Percentiles rank a stretch among this genome's conserved stretches.
phyloP scores from a whole-genome alignment of 139 green algal genomes.

The Tetraselmis chui region DNA sequence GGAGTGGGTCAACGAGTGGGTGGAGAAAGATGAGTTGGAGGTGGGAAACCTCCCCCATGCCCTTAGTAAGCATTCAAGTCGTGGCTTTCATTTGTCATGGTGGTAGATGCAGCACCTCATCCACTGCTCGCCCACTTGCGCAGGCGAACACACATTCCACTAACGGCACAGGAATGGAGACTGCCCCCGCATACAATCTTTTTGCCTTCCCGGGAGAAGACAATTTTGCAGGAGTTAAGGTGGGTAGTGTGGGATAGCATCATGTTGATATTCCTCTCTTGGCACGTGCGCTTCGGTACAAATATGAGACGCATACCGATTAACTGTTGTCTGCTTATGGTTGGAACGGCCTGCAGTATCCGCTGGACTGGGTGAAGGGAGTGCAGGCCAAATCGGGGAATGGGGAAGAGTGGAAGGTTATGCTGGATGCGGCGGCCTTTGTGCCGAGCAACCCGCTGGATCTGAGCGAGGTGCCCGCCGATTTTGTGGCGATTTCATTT shows the following conservation, averaged over 20 bases:
- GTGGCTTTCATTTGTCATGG: too few relatives aligned
- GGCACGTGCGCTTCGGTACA: too few relatives aligned
- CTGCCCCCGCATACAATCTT: slow-evolving; percentile 31
- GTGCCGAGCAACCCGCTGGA: slow-evolving; percentile 59
- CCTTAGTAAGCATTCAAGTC: too few relatives aligned
- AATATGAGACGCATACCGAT: too few relatives aligned
- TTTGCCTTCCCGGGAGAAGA: slow-evolving; percentile 68
- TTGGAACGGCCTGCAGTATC: too few relatives aligned
- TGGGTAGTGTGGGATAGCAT: too few relatives aligned
- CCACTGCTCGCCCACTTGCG: too few relatives aligned
- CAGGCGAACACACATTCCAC: neutral
- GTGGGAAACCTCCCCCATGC: neutral
- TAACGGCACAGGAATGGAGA: neutral
- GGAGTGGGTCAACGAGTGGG: slow-evolving; percentile 33
- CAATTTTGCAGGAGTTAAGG: slow-evolving; percentile 52
- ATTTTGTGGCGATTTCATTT: slow-evolving; percentile 67
- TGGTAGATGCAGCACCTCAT: too few relatives aligned
- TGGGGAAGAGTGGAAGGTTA: slow-evolving; percentile 33
- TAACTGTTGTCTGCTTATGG: too few relatives aligned
- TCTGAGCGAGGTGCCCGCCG: slow-evolving; percentile 39
- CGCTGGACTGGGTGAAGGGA: slow-evolving; percentile 44
- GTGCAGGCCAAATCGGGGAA: slow-evolving; percentile 41
- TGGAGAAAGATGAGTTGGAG: slow-evolving; percentile 5
- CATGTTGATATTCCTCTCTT: too few relatives aligned
- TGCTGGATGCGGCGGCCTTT: slow-evolving; percentile 67